Percentiles rank a stretch among this genome's conserved stretches.
Evolutionary conservation across 148 eudicot genomes (phyloP).

Genomic region (Oxyria digyna): DNA sequence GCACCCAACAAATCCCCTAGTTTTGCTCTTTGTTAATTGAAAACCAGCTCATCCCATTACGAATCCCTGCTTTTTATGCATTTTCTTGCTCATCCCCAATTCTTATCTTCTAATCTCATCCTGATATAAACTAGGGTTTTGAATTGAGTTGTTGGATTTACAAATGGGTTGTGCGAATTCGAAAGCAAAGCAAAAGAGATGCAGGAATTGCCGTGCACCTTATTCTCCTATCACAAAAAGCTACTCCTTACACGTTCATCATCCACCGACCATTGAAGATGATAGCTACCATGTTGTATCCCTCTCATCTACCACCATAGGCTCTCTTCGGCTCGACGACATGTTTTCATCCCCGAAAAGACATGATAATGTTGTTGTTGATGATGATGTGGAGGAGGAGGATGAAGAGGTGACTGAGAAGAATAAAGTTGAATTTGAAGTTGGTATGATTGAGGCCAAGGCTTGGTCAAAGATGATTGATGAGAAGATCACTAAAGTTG

Average conservation of each 20-base stretch:
- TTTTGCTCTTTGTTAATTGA: not conserved
- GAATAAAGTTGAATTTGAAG: slow-evolving; percentile 31
- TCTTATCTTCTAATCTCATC: not conserved
- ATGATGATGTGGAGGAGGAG: not conserved
- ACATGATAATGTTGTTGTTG: slow-evolving; percentile 1
- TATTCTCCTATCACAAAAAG: slow-evolving; percentile 44
- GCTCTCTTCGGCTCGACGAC: slow-evolving; percentile 41
- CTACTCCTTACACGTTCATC: slow-evolving; percentile 54
- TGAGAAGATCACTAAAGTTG: slow-evolving; percentile 39
- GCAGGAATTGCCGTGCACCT: slow-evolving; percentile 39
- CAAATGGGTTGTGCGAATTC: slow-evolving; percentile 80
- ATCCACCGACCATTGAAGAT: slow-evolving; percentile 29
- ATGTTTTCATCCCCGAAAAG: too few species aligned
- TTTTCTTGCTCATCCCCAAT: not conserved
- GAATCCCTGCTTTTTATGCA: slow-evolving; percentile 3
- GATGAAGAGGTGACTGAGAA: not conserved
- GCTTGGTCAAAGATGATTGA: slow-evolving; percentile 85
- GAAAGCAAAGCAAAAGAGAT: slow-evolving; percentile 23
- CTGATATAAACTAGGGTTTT: not conserved
- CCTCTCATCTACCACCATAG: slow-evolving; percentile 62
- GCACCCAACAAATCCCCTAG: not conserved
- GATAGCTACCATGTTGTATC: slow-evolving; percentile 59
- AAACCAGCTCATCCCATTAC: not conserved
- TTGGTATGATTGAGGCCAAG: slow-evolving; percentile 65
- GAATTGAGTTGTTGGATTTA: not conserved